Conservation (phyloP, 2,329 filamentous ascomycete species). For the Alternaria longipes region DNA sequence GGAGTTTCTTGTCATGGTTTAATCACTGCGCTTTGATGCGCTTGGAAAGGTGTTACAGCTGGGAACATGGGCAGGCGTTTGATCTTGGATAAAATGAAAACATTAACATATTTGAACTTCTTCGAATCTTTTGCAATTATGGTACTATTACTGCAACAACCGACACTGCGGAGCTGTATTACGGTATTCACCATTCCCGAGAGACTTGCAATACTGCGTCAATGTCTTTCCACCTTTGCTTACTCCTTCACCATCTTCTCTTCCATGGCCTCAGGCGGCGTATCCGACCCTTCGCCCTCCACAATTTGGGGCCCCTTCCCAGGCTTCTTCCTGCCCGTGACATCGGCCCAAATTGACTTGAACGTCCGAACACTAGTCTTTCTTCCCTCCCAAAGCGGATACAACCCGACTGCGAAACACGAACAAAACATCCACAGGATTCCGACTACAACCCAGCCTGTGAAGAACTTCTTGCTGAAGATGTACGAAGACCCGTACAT, state of each 20-base stretch:
- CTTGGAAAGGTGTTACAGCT: neutral
- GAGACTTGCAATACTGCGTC: neutral
- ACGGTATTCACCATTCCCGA: neutral
- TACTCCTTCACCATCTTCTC: constrained; percentile 34
- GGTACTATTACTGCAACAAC: neutral
- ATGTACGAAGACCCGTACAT: constrained; percentile 86
- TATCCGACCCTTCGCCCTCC: constrained; percentile 31
- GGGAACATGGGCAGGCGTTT: constrained; percentile 1
- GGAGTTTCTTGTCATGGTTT: constrained; percentile 9
- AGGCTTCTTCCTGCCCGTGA: constrained; percentile 53
- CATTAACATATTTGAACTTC: neutral
- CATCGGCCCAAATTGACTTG: constrained; percentile 69
- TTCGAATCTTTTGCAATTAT: neutral
- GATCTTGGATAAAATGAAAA: constrained; percentile 14
- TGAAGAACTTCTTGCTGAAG: constrained; percentile 83
- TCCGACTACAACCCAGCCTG: constrained; percentile 73
- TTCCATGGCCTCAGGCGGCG: constrained; percentile 26
- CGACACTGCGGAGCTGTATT: neutral
- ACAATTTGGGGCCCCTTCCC: constrained; percentile 18
- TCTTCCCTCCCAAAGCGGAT: constrained; percentile 82
- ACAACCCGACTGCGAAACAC: constrained; percentile 77
- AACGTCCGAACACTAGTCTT: constrained; percentile 70
- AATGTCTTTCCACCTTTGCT: neutral
- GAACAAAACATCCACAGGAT: constrained; percentile 84
- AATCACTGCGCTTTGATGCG: constrained; percentile 1